phyloP scores from a whole-genome alignment of 1,139 yeast genomes.

The Blastobotrys niveus region DNA sequence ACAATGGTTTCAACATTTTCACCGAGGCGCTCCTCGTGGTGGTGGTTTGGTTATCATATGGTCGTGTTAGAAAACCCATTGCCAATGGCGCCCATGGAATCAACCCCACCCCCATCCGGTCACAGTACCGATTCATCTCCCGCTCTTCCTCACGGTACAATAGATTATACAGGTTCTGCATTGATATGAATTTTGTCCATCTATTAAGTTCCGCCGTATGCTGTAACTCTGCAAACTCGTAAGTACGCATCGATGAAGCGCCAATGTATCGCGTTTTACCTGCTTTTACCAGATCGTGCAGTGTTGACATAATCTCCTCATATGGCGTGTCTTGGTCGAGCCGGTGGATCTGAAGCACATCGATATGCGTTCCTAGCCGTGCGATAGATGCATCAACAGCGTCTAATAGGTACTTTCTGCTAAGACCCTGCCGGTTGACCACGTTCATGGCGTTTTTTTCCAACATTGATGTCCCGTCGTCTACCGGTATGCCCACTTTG shows the following conservation, averaged over 20 bases:
- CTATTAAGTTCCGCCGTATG: slow-evolving; percentile 45
- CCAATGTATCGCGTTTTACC: slow-evolving; percentile 53
- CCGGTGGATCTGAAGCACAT: slow-evolving; percentile 70
- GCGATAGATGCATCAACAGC: slow-evolving; percentile 46
- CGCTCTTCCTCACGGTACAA: slow-evolving; percentile 55
- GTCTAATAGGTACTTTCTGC: slow-evolving; percentile 48
- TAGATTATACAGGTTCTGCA: slow-evolving; percentile 55
- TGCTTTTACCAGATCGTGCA: slow-evolving; percentile 46
- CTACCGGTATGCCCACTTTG: slow-evolving; percentile 28
- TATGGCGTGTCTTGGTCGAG: slow-evolving; percentile 42
- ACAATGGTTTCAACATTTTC: slow-evolving; percentile 47
- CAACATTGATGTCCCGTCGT: slow-evolving; percentile 33
- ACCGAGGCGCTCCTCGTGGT: slow-evolving; percentile 36
- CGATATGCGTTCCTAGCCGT: slow-evolving; percentile 66
- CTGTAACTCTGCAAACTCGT: slow-evolving; percentile 46
- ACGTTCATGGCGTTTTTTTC: slow-evolving; percentile 35
- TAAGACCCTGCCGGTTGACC: slow-evolving; percentile 38
- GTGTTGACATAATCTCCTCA: slow-evolving; percentile 50
- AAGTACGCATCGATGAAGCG: slow-evolving; percentile 49
- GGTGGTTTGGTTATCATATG: slow-evolving; percentile 21
- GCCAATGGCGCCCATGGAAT: slow-evolving; percentile 50
- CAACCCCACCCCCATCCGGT: slow-evolving; percentile 43
- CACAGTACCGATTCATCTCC: slow-evolving; percentile 53
- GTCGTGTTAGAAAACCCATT: slow-evolving; percentile 44
- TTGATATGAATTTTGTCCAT: slow-evolving; percentile 52